Evolutionary conservation across 768 basidiomycete genomes (phyloP).

Genomic region (Sutorius australiensis): DNA sequence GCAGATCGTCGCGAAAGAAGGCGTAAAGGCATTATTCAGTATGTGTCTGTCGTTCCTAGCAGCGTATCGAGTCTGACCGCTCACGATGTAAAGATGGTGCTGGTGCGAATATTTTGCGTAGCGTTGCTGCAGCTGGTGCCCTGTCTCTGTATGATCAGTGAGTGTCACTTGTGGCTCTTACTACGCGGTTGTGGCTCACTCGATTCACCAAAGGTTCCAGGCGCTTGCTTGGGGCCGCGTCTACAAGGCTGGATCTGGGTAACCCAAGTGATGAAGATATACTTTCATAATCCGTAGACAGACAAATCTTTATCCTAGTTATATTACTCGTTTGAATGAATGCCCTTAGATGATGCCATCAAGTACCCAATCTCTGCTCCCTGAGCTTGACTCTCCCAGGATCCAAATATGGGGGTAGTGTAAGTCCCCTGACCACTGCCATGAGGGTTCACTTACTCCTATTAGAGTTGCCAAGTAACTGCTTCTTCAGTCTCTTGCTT

Average conservation of each 20-base stretch:
- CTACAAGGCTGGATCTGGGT: slow-evolving; percentile 44
- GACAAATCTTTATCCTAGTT: background rate
- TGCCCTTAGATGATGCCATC: too few species aligned
- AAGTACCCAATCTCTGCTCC: too few species aligned
- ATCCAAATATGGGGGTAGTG: too few species aligned
- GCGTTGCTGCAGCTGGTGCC: slow-evolving; percentile 48
- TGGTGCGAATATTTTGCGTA: slow-evolving; percentile 54
- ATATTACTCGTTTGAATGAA: too few species aligned
- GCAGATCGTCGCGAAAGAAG: slow-evolving; percentile 41
- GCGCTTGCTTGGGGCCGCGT: slow-evolving; percentile 53
- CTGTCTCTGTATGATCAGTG: slow-evolving; percentile 62
- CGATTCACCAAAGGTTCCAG: slow-evolving; percentile 42
- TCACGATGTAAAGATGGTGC: slow-evolving; percentile 52
- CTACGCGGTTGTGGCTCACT: background rate
- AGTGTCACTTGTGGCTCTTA: background rate
- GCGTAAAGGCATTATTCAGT: slow-evolving; percentile 37
- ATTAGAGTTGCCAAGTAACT: too few species aligned
- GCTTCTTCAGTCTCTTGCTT: too few species aligned
- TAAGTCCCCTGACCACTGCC: too few species aligned
- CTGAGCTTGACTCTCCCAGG: too few species aligned
- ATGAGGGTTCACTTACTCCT: too few species aligned
- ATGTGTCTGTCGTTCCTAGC: slow-evolving; percentile 5
- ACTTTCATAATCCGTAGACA: background rate
- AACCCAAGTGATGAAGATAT: too few species aligned
- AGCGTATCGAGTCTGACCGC: background rate